Evolutionary conservation across 257 asterid genomes (phyloP).

Genomic region (Anisodus tanguticus): DNA sequence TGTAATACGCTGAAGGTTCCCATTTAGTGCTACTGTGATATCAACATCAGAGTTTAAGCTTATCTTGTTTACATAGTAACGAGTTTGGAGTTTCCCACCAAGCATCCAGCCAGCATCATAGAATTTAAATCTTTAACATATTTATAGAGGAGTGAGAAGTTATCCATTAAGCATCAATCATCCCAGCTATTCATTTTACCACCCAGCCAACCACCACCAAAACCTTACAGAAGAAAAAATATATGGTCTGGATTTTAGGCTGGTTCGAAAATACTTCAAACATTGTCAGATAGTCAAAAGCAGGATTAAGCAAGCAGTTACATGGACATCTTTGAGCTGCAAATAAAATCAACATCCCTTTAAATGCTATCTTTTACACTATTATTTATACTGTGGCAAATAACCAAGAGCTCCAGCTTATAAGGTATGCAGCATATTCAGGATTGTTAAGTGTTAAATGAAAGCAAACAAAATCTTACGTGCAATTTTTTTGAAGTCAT

Average conservation of each 20-base stretch:
- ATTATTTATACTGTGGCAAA: background rate
- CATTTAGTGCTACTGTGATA: background rate
- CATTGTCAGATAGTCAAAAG: background rate
- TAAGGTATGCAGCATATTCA: background rate
- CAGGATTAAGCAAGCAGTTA: slow-evolving; percentile 1
- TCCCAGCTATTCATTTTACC: background rate
- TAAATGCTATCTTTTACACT: background rate
- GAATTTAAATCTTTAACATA: no score
- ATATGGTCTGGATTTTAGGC: background rate
- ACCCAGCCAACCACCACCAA: slow-evolving; percentile 31
- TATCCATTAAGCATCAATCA: background rate
- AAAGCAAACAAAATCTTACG: slow-evolving; percentile 39
- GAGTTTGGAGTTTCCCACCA: background rate
- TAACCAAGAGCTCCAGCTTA: slow-evolving; percentile 11
- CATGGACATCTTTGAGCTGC: slow-evolving; percentile 13
- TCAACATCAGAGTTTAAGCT: slow-evolving; percentile 13
- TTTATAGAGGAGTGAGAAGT: background rate
- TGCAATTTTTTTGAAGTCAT: slow-evolving; percentile 44
- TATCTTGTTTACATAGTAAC: background rate
- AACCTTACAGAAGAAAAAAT: slow-evolving; percentile 32
- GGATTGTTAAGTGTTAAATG: background rate
- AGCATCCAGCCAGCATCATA: background rate
- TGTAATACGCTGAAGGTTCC: background rate
- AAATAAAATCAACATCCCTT: background rate
- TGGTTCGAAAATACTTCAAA: background rate